Evolutionary conservation across 2,329 filamentous ascomycete species (phyloP).

Genomic region (Penicillium crustosum): DNA sequence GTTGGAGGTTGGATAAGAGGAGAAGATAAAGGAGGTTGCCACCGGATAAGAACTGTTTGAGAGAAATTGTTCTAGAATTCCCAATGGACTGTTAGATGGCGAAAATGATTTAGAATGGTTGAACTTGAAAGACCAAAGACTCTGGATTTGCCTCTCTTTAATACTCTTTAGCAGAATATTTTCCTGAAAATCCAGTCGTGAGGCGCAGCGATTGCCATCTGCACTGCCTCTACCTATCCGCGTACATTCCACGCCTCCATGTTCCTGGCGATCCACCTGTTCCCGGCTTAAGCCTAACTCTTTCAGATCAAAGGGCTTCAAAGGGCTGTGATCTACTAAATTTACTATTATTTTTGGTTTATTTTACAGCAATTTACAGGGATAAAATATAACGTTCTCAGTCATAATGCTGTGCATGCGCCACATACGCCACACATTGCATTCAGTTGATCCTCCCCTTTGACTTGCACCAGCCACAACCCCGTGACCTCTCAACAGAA

Average conservation of each 20-base stretch:
- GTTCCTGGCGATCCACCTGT: slow-evolving; percentile 16
- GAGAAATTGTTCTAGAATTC: slow-evolving; percentile 3
- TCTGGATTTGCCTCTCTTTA: slow-evolving; percentile 2
- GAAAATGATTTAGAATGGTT: neutral
- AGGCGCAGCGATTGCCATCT: slow-evolving; percentile 8
- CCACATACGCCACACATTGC: slow-evolving; percentile 7
- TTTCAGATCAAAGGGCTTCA: neutral
- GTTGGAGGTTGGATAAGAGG: slow-evolving; percentile 13
- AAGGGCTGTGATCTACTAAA: neutral
- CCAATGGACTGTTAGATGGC: neutral
- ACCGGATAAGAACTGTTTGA: slow-evolving; percentile 14
- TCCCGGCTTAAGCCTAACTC: slow-evolving; percentile 1
- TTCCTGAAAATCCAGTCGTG: neutral
- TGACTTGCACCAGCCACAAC: slow-evolving; percentile 2
- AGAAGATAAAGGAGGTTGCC: slow-evolving; percentile 21
- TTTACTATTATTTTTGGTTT: neutral
- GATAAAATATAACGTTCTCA: slow-evolving; percentile 2
- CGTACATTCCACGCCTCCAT: slow-evolving; percentile 4
- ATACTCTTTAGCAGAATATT: neutral
- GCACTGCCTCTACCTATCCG: slow-evolving; percentile 8
- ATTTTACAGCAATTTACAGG: neutral
- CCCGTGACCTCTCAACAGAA: slow-evolving; percentile 1
- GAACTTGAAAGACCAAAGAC: neutral
- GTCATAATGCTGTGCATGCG: neutral
- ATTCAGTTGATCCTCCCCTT: neutral